Base-by-base conservation (phyloP, 192 early-diverging fungal genomes). In the Backusella sp. region DNA sequence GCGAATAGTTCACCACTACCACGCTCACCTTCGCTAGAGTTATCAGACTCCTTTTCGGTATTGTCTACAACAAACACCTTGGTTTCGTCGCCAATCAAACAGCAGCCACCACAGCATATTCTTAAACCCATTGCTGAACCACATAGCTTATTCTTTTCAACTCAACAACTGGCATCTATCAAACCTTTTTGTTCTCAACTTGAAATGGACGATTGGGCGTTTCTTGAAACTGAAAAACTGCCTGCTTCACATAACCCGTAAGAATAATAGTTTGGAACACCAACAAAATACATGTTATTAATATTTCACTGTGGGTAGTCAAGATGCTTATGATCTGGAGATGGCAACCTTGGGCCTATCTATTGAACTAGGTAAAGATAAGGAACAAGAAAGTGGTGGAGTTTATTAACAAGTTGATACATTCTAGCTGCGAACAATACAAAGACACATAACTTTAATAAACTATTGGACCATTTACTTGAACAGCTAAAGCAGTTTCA, bases 251-350 rank as follows among this genome's bases (percentile, higher is more conserved):
- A 82, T 70, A 75, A 74, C 36, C 30, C 78, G 79, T 82, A 77
- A 68, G 72, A 42, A 26, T 17, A 15, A 46, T n/a, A 52, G 46
- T 26, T 59, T 8, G n/a, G 52, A 53, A 53, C 17, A 59, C 23
- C 21, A 59, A 28, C 2, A 28, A 62, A 14, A 28, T 4, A 62
- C 7, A 1, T 36, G 46, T 23, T 15, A 26, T 70, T 73, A 49
- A 37, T 35, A 39, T 62, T 52, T 42, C 26, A 37, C 28, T 67
- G 66, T 49, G 4, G 26, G 71, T 77, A 92, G 91, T 32, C 91
- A 93, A 77, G 91, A 92, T 75, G 90, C 90, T 34, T 91, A 87
- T 80, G 91, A 92, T 74, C 77, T 93, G 26, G 91, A 93, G 68
- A 92, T 92, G 89, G 82, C 84, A 12, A 90, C 89, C 37, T 84